Conservation (phyloP, 192 early-diverging fungal species). For the Phycomyces blakesleeanus region DNA sequence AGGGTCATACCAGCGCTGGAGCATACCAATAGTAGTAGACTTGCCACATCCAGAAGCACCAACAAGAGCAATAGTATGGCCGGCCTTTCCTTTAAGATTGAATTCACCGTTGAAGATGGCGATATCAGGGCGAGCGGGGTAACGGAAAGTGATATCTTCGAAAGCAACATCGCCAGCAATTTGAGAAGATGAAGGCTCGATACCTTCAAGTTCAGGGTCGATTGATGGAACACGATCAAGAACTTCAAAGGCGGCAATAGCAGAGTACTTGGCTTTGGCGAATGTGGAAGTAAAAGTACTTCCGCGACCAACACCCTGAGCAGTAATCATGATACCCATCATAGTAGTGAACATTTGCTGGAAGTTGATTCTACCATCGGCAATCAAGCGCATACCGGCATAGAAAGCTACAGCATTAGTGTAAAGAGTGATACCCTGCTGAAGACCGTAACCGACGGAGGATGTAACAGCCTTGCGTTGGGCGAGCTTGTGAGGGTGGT, state of each 20-base stretch:
- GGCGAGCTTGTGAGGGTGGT: constrained; percentile 66
- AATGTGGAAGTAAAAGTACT: constrained; percentile 69
- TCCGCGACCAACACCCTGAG: constrained; percentile 59
- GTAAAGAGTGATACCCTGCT: constrained; percentile 68
- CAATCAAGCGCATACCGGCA: constrained; percentile 63
- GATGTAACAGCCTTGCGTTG: constrained; percentile 58
- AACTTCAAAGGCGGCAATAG: constrained; percentile 65
- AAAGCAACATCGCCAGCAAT: constrained; percentile 49
- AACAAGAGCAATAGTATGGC: constrained; percentile 80
- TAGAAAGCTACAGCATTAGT: constrained; percentile 75
- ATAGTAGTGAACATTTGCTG: constrained; percentile 63
- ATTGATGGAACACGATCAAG: constrained; percentile 69
- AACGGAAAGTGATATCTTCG: constrained; percentile 55
- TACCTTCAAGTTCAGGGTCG: constrained; percentile 49
- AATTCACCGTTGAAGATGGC: constrained; percentile 59
- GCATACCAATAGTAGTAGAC: constrained; percentile 55
- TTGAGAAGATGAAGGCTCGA: constrained; percentile 24
- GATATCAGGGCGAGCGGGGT: constrained; percentile 63
- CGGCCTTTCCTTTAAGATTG: constrained; percentile 42
- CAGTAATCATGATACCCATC: constrained; percentile 73
- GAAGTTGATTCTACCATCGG: constrained; percentile 42
- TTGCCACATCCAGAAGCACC: constrained; percentile 86
- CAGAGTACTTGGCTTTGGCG: constrained; percentile 77
- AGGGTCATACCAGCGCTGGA: constrained; percentile 81
- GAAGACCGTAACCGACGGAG: constrained; percentile 72